Percentiles rank a stretch among this genome's conserved stretches.
Evolutionary conservation across 2,329 filamentous ascomycete species (phyloP).

Genomic region (Fusarium odoratissimum): DNA sequence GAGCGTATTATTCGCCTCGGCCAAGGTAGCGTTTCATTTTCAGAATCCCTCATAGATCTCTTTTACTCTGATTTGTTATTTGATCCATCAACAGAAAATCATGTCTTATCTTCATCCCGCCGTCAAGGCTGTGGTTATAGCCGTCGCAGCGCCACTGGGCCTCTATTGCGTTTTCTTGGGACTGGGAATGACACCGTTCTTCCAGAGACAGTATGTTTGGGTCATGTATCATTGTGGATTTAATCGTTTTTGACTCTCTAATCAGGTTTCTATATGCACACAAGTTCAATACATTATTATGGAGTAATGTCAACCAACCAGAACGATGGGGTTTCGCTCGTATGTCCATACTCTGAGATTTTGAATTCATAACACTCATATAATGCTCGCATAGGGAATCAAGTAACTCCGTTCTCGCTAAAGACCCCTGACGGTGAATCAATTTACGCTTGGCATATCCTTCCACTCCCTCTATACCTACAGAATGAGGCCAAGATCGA

Average conservation of each 20-base stretch:
- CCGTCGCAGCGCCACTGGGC: slow-evolving; percentile 68
- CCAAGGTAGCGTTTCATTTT: slow-evolving; percentile 1
- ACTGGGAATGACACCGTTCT: slow-evolving; percentile 72
- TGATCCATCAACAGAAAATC: not conserved
- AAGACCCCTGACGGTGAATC: slow-evolving; percentile 79
- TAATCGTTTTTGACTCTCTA: slow-evolving; percentile 17
- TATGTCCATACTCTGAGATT: slow-evolving; percentile 52
- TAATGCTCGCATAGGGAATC: slow-evolving; percentile 70
- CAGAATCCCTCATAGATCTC: not conserved
- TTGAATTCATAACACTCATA: slow-evolving; percentile 11
- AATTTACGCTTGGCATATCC: slow-evolving; percentile 90
- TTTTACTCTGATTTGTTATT: not conserved
- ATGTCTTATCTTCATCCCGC: slow-evolving; percentile 43
- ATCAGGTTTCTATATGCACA: slow-evolving; percentile 84
- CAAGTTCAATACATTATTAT: slow-evolving; percentile 77
- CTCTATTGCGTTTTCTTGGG: slow-evolving; percentile 76
- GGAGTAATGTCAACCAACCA: slow-evolving; percentile 78
- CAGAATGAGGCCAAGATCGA: slow-evolving; percentile 74
- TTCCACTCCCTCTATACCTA: slow-evolving; percentile 81
- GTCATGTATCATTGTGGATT: slow-evolving; percentile 8
- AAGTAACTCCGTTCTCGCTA: slow-evolving; percentile 87
- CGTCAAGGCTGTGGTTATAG: slow-evolving; percentile 56
- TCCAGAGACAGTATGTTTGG: slow-evolving; percentile 79
- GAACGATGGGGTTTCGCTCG: slow-evolving; percentile 89
- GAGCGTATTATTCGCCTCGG: not conserved